phyloP scores from a whole-genome alignment of 2,329 filamentous ascomycete genomes.

The Neofusicoccum umdonicola region DNA sequence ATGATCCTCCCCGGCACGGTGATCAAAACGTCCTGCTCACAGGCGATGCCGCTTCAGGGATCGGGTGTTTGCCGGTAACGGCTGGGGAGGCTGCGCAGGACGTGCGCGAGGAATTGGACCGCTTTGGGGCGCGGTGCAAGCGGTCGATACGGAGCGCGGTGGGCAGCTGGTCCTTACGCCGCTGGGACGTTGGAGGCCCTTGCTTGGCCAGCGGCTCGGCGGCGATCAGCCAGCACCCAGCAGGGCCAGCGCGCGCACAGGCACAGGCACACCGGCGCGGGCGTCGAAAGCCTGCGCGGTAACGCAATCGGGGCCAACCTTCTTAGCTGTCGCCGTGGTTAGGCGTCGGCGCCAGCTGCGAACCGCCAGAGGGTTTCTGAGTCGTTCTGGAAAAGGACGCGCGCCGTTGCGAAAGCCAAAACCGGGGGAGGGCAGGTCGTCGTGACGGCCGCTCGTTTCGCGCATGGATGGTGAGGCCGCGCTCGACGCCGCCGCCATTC shows the following conservation, averaged over 20 bases:
- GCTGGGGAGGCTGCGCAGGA: constrained; percentile 8
- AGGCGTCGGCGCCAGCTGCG: not conserved
- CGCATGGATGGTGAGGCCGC: not conserved
- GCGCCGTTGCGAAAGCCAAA: constrained; percentile 12
- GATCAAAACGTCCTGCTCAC: constrained; percentile 8
- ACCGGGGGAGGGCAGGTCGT: not conserved
- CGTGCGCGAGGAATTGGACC: constrained; percentile 15
- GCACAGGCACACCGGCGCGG: constrained; percentile 7
- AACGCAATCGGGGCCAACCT: too few relatives aligned
- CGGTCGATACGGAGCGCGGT: constrained; percentile 12
- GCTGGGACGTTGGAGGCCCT: constrained; percentile 5
- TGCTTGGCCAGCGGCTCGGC: constrained; percentile 12
- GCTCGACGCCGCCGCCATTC: not conserved
- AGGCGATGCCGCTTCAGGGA: constrained; percentile 18
- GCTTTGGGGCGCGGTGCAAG: constrained; percentile 10
- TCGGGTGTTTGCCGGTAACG: constrained; percentile 16
- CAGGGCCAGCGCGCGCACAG: constrained; percentile 9
- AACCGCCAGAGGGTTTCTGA: not conserved
- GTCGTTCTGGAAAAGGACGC: constrained; percentile 5
- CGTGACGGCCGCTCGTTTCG: not conserved
- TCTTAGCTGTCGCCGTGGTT: not conserved
- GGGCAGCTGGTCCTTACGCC: constrained; percentile 1
- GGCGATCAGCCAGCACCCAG: not conserved
- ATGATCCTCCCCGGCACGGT: constrained; percentile 15
- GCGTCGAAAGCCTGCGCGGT: constrained; percentile 1